Evolutionary conservation across 2,329 filamentous ascomycete species (phyloP), one percentile per base, ranked within the genome.

Genomic region (Trichoderma koningii): DNA sequence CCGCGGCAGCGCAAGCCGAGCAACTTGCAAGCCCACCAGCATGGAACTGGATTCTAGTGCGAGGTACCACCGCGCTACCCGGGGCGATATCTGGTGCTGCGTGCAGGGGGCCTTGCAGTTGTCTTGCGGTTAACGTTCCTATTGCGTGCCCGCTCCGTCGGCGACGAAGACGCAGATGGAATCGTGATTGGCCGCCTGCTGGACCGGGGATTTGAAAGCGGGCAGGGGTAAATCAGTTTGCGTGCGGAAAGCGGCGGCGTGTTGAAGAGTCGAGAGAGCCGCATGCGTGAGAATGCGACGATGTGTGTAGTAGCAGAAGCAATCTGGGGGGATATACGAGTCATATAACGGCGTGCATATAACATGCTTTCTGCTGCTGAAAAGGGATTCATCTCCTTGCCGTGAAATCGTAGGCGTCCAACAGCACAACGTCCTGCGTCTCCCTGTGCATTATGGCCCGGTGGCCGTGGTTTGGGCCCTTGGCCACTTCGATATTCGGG

Each of bases 121-220:
- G 19, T 45, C 55, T 38, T 41, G 38, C 48, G 55, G 48, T 41
- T 53, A 38, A 48, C 48, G 38, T 52, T 53, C 56, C 63, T 53
- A 53, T 65, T 65, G 63, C 48, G 56, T 62, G 56, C 45, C 38
- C 34, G 34, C 63, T 55, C 52, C 38, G 48, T 62, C 55, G 53
- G 34, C 50, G 23, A n/a, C n/a, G 44, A 23, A 30, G 19, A 41
- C 23, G 26, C 7, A 38, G 26, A 17, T 14, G 26, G 42, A 26
- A n/a, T 17, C 15, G 28, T 52, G 50, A 52, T 52, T 52, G 26
- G 50, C 28, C 19, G 50, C 15, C 30, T 19, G 28, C 4, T 17
- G 26, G 26, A 14, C 17, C n/a, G 17, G 26, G 28, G 5, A 3
- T 17, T 4, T 44, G 41, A 17, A 17, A 3, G 12, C 26, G 7